These are phyloP conservation scores for Malus hybrid DNA, from an alignment of 331 rosid genomes.

Conservation along the genomic window DNA sequence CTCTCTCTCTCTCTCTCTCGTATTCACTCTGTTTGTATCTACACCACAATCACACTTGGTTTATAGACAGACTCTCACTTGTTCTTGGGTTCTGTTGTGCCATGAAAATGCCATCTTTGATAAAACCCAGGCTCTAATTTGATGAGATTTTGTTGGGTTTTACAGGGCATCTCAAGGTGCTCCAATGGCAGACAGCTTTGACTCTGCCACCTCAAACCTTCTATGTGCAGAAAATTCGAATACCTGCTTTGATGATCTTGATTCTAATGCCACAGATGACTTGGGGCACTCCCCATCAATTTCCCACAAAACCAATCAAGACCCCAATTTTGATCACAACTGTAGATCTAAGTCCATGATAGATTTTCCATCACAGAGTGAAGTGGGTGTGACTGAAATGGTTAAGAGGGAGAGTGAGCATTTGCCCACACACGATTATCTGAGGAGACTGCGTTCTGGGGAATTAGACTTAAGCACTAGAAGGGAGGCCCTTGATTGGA, in stretches of 20 bases:
- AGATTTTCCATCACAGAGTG: constrained; percentile 35
- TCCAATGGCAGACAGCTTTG: constrained; percentile 54
- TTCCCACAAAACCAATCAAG: constrained; percentile 22
- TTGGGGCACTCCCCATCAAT: constrained; percentile 26
- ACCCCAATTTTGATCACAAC: constrained; percentile 11
- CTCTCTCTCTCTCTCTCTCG: neutral
- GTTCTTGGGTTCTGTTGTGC: constrained; percentile 22
- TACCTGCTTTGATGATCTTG: constrained; percentile 39
- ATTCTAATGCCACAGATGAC: constrained; percentile 27
- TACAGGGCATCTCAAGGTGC: constrained; percentile 11
- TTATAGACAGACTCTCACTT: neutral
- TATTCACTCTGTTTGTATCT: too few species aligned
- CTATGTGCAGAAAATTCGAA: constrained; percentile 37
- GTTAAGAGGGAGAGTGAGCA: constrained; percentile 61
- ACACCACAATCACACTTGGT: neutral
- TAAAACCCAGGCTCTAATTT: constrained; percentile 18
- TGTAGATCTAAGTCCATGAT: constrained; percentile 35
- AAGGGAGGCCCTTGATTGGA: constrained; percentile 70
- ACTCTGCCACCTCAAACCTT: constrained; percentile 33
- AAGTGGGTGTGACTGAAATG: constrained; percentile 41
- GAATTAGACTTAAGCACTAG: constrained; percentile 59
- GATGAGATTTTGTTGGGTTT: constrained; percentile 35
- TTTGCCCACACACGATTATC: constrained; percentile 62
- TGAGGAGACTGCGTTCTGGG: constrained; percentile 50
- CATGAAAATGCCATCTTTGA: constrained; percentile 22